Evolutionary conservation across 2,329 filamentous ascomycete genomes (phyloP).

Genomic region (Blastomyces emzantsi): DNA sequence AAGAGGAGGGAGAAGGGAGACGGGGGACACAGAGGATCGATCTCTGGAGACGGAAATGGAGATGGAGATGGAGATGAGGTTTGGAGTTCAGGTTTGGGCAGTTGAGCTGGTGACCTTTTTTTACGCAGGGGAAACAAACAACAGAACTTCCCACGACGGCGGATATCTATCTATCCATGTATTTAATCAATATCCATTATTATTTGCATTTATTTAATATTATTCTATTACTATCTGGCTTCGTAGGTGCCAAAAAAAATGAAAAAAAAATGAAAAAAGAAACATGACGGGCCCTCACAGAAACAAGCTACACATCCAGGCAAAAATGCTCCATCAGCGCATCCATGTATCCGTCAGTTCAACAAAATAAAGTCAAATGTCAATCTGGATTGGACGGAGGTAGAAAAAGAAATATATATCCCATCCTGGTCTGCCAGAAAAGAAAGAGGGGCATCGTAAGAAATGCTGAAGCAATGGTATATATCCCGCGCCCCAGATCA

Average conservation of each 20-base stretch:
- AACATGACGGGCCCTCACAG: not conserved
- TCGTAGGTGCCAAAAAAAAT: too few species aligned
- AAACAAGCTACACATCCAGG: not conserved
- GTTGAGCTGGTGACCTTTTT: conserved; percentile 2
- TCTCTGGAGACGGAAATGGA: conserved; percentile 10
- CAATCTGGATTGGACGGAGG: not conserved
- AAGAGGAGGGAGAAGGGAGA: not conserved
- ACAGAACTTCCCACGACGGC: not conserved
- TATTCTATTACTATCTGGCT: not conserved
- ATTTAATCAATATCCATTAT: not conserved
- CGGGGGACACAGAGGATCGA: not conserved
- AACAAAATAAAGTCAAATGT: not conserved
- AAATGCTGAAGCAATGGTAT: not conserved
- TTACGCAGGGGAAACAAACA: not conserved
- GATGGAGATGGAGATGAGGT: not conserved
- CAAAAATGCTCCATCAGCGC: not conserved
- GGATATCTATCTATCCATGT: not conserved
- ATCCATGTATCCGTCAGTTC: not conserved
- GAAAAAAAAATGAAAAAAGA: not conserved
- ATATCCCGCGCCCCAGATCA: not conserved
- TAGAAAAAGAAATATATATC: not conserved
- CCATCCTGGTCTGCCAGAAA: too few species aligned
- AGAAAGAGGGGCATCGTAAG: not conserved
- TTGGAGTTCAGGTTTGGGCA: not conserved
- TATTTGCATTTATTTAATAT: not conserved